Percentiles rank a stretch among this genome's conserved stretches.
Evolutionary conservation across 257 asterid species (phyloP).

Genomic region (Capsicum rhomboideum): DNA sequence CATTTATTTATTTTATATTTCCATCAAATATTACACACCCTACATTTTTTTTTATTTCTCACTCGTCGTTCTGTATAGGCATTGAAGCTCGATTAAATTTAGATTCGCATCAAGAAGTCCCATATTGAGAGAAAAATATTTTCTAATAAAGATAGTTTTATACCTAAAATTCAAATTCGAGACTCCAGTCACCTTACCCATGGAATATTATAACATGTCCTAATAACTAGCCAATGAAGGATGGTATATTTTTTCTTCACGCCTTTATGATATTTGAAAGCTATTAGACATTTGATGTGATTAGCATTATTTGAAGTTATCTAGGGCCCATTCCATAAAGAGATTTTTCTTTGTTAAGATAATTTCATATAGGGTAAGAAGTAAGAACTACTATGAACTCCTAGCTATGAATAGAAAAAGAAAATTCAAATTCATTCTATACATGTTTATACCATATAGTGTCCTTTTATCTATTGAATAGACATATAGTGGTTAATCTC

Average conservation of each 20-base stretch:
- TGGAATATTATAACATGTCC: background rate
- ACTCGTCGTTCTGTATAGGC: no score
- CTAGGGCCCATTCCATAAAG: background rate
- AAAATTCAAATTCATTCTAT: background rate
- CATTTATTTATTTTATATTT: background rate
- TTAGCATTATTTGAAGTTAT: background rate
- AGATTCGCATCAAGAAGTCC: fast-evolving
- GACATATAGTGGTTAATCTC: background rate
- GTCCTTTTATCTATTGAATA: background rate
- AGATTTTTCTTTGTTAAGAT: background rate
- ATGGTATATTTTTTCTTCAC: background rate
- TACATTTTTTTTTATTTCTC: background rate
- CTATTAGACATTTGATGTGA: background rate
- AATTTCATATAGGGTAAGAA: background rate
- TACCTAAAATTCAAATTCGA: no score
- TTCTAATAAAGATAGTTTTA: background rate
- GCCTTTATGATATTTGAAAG: background rate
- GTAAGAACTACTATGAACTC: background rate
- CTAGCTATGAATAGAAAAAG: background rate
- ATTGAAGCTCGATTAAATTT: background rate
- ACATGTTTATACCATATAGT: background rate
- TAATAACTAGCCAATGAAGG: background rate
- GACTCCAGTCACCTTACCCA: background rate
- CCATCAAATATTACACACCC: background rate
- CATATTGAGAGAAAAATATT: background rate